Evolutionary conservation across 768 basidiomycete species (phyloP).

Genomic region (Sarcomyxa edulis): DNA sequence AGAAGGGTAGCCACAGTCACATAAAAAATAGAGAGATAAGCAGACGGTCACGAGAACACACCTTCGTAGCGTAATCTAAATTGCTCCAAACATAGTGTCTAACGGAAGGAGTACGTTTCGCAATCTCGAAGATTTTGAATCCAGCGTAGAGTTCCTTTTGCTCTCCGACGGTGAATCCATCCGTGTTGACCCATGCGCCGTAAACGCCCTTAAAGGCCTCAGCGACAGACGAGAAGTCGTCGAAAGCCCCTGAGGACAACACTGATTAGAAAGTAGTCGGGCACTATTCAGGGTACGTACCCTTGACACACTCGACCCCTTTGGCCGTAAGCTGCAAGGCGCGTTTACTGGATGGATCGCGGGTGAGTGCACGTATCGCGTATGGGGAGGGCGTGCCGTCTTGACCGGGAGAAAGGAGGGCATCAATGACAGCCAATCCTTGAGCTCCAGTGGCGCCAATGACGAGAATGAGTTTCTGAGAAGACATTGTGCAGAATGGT

Average conservation of each 20-base stretch:
- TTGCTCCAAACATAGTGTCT: slow-evolving; percentile 37
- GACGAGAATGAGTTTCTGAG: slow-evolving; percentile 33
- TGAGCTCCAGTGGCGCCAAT: slow-evolving; percentile 44
- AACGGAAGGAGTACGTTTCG: slow-evolving; percentile 24
- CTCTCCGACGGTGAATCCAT: slow-evolving; percentile 36
- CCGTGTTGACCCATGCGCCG: slow-evolving; percentile 36
- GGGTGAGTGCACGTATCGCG: slow-evolving; percentile 34
- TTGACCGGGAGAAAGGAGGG: slow-evolving; percentile 25
- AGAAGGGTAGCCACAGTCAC: not conserved
- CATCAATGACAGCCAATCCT: slow-evolving; percentile 32
- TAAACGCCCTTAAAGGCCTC: slow-evolving; percentile 29
- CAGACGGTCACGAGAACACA: slow-evolving; percentile 8
- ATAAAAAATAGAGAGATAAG: not conserved
- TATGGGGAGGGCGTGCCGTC: slow-evolving; percentile 37
- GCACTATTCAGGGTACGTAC: slow-evolving; percentile 12
- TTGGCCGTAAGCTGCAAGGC: slow-evolving; percentile 28
- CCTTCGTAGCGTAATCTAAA: slow-evolving; percentile 36
- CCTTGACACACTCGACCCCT: slow-evolving; percentile 33
- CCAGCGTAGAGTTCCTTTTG: slow-evolving; percentile 32
- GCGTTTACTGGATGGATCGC: slow-evolving; percentile 24
- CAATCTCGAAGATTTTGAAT: slow-evolving; percentile 35
- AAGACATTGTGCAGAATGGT: slow-evolving; percentile 2
- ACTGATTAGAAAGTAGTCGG: not conserved
- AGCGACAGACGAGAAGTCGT: slow-evolving; percentile 22
- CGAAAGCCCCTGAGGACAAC: slow-evolving; percentile 23